These are phyloP conservation scores for Arxiozyma slooffiae DNA, from an alignment of 1,139 yeast genomes.

Conservation along the genomic window DNA sequence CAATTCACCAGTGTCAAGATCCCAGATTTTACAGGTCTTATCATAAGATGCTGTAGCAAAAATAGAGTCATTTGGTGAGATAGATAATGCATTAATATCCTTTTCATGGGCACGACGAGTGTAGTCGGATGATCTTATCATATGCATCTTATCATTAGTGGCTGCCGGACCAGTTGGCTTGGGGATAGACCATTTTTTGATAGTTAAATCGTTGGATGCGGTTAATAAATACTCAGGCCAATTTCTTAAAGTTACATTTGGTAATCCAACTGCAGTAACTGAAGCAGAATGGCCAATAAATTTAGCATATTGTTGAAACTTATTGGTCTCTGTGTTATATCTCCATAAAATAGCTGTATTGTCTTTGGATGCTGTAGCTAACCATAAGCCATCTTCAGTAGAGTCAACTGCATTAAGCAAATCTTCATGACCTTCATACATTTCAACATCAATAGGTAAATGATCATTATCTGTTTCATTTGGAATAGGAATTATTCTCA, in stretches of 20 bases:
- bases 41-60: constrained; percentile 97
- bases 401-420: constrained; percentile 72
- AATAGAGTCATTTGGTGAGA: constrained; percentile 77
- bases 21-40: constrained; percentile 85
- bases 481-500: constrained; percentile 56
- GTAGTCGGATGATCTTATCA: constrained; percentile 51
- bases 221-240: constrained; percentile 69
- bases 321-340: constrained; percentile 35
- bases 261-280: constrained; percentile 72
- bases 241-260: constrained; percentile 43
- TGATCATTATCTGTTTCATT: constrained; percentile 3
- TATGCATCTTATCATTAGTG: constrained; percentile 26
- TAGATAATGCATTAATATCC: constrained; percentile 80
- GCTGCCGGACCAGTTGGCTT: constrained; percentile 22
- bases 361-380: constrained; percentile 92
- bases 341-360: constrained; percentile 77
- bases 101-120: constrained; percentile 96
- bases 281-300: constrained; percentile 83
- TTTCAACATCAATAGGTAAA: constrained; percentile 49
- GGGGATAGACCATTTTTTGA: constrained; percentile 82
- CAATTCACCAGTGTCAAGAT: constrained; percentile 68
- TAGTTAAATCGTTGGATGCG: constrained; percentile 81
- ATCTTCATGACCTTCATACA: constrained; percentile 77
- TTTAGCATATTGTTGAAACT: constrained; percentile 47
- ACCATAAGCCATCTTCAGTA: constrained; percentile 73